These are phyloP conservation scores for Croton laevigatus DNA, from an alignment of 441 rosid genomes.

Conservation along the genomic window DNA sequence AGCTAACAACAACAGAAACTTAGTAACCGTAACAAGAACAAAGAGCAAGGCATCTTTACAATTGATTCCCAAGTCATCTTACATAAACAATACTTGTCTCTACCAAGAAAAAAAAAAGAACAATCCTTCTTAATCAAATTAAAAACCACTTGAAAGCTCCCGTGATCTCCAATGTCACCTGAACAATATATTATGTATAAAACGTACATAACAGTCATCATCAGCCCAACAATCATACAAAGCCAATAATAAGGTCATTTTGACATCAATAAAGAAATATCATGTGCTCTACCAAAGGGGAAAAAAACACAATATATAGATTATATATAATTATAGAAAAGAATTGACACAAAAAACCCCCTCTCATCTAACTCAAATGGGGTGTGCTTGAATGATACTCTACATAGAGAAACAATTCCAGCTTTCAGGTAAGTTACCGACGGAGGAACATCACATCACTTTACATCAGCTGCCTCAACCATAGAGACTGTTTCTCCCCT, in stretches of 20 bases:
- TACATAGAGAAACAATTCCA: constrained; percentile 26
- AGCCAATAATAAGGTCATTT: constrained; percentile 13
- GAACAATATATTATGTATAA: constrained; percentile 16
- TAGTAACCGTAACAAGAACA: too few relatives aligned
- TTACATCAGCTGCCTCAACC: constrained; percentile 25
- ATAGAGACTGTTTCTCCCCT: constrained; percentile 13
- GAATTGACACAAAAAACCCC: constrained; percentile 32
- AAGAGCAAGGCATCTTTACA: too few relatives aligned
- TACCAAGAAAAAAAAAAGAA: too few relatives aligned
- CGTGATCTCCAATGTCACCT: neutral
- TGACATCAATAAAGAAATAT: constrained; percentile 21
- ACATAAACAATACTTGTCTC: too few relatives aligned
- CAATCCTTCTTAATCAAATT: too few relatives aligned
- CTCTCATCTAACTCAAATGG: constrained; percentile 22
- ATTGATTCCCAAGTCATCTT: too few relatives aligned
- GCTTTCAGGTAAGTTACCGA: constrained; percentile 9
- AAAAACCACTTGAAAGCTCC: too few relatives aligned
- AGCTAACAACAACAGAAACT: too few relatives aligned
- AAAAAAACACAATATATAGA: neutral
- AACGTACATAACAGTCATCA: constrained; percentile 21
- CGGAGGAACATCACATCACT: constrained; percentile 17
- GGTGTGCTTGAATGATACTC: constrained; percentile 21
- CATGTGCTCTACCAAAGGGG: constrained; percentile 10
- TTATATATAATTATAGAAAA: constrained; percentile 22
- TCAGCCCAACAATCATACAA: constrained; percentile 34